Base-by-base conservation (phyloP, 176 grass and related monocot species). In the Otatea glauca region DNA sequence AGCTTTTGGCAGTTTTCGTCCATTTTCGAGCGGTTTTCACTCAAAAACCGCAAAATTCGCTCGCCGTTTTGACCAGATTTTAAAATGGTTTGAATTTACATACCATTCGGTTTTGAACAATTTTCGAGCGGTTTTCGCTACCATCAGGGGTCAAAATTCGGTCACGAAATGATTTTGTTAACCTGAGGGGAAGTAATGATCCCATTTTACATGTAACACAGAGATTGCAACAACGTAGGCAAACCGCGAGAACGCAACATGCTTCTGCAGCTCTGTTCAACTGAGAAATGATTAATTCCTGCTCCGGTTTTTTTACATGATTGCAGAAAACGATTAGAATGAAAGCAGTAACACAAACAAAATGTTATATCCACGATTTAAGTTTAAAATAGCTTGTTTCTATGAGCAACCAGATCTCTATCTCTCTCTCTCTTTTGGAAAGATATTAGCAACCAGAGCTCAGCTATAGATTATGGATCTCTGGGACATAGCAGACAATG, bases 311-410 rank as follows among this genome's bases (percentile, higher is more conserved):
- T 50, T 51, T 35, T 58, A 62, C 56, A 53, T 55, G 50, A 50
- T 48, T 55, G 39, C 50, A 74, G 72, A 61, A 68, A 74, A 65
- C n/a, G 75, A 15, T 18, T 65, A 35, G 67, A 60, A 84, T 20
- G 16, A 68, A 50, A 20, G 11, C 6, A 53, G 27, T 54, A 29
- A 1, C 15, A 12, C 70, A 56, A 56, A 20, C 3, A 73, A 83
- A 83, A 38, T 9, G 11, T 68, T 9, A 72, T 20, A 47, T 77
- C 72, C 20, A 72, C 58, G 29, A 45, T 47, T 58, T n/a, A 12
- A 15, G 23, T 72, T 81, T 64, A 75, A 37, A 56, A 45, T 38
- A 71, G 15, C 6, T n/a, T 58, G 54, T 76, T 39, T 29, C 20
- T 61, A 43, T 60, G 38, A 45, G 58, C 20, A 69, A 42, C 42